Conservation (phyloP, 805 yeast genomes). For the Cyberlindnera subsufficiens region DNA sequence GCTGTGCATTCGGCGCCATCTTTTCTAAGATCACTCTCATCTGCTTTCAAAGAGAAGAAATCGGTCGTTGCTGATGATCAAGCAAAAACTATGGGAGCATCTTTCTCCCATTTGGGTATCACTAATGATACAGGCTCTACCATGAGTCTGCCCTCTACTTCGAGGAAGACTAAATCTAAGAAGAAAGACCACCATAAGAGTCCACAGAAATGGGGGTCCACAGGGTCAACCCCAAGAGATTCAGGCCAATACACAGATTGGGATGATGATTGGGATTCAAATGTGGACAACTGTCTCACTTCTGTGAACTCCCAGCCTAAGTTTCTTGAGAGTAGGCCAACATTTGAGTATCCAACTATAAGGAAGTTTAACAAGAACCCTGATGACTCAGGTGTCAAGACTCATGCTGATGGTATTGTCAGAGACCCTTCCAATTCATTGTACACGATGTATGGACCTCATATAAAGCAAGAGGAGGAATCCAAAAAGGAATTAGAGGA, state of each 20-base stretch:
- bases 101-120: constrained; percentile 49
- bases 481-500: constrained; percentile 43
- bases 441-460: constrained; percentile 37
- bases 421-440: constrained; percentile 28
- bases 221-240: constrained; percentile 22
- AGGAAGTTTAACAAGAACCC: constrained; percentile 22
- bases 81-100: constrained; percentile 45
- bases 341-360: constrained; percentile 22
- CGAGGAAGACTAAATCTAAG: constrained; percentile 8
- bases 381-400: constrained; percentile 13
- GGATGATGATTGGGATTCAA: constrained; percentile 94
- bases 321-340: constrained; percentile 23
- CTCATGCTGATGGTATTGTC: constrained; percentile 19
- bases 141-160: constrained; percentile 7
- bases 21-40: constrained; percentile 17
- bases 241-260: constrained; percentile 52
- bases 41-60: constrained; percentile 25
- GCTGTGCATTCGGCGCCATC: constrained; percentile 38
- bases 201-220: constrained; percentile 6
- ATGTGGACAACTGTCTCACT: constrained; percentile 37
- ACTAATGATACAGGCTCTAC: constrained; percentile 12
- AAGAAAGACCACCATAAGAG: constrained; percentile 5
- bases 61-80: constrained; percentile 27
- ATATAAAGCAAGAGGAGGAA: constrained; percentile 31
- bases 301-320: constrained; percentile 25